A percentile compares a stretch with the other conserved stretches of the same genome.
These are phyloP conservation scores for Monilinia vaccinii-corymbosi DNA, from an alignment of 2,329 filamentous ascomycete genomes.

Conservation along the genomic window DNA sequence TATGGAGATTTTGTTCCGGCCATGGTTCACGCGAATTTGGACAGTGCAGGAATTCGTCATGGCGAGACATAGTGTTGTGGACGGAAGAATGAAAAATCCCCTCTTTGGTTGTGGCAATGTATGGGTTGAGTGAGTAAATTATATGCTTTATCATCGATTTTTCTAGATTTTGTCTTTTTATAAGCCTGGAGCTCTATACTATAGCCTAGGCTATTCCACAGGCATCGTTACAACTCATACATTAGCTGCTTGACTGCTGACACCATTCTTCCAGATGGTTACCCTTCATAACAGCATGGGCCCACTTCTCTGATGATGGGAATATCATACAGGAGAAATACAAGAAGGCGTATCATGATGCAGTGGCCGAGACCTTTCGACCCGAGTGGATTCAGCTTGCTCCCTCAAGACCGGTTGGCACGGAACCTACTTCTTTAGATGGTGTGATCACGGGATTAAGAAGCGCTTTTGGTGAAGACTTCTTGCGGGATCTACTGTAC, in stretches of 20 bases:
- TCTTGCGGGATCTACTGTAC: background rate
- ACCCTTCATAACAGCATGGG: conserved; percentile 4
- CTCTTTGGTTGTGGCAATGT: conserved; percentile 1
- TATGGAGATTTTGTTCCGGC: background rate
- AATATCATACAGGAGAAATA: background rate
- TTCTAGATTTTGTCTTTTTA: too few relatives aligned
- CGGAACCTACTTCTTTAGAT: background rate
- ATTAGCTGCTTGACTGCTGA: background rate
- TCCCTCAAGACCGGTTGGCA: background rate
- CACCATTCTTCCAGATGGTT: background rate
- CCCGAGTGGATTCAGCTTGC: background rate
- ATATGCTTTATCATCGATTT: too few relatives aligned
- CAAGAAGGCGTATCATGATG: background rate
- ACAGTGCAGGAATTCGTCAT: conserved; percentile 12
- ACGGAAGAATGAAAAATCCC: conserved; percentile 5
- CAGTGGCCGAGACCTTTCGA: background rate
- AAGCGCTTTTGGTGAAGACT: background rate
- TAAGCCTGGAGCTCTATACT: background rate
- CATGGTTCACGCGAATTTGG: conserved; percentile 14
- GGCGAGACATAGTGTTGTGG: background rate
- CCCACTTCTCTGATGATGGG: background rate
- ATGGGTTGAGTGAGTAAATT: background rate
- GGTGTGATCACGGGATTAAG: background rate
- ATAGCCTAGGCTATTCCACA: too few relatives aligned
- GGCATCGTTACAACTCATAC: too few relatives aligned